Evolutionary conservation across 805 yeast species (phyloP).

Genomic region (Torulaspora quercuum): DNA sequence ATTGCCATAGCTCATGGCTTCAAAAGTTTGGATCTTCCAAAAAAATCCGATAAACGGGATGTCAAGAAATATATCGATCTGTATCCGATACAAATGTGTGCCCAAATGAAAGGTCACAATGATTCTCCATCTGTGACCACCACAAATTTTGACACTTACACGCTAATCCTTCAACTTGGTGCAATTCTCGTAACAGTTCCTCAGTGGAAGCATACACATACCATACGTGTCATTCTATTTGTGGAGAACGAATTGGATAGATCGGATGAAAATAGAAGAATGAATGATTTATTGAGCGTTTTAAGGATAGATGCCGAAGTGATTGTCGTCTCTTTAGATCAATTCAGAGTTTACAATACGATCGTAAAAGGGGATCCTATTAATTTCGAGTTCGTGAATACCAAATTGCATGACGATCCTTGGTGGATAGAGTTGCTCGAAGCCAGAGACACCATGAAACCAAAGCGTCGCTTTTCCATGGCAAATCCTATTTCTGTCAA

Average conservation of each 20-base stretch:
- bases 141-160: constrained; percentile 93
- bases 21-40: constrained; percentile 61
- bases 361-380: constrained; percentile 64
- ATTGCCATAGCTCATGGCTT: constrained; percentile 94
- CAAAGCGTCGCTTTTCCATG: constrained; percentile 33
- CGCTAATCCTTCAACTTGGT: constrained; percentile 88
- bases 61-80: constrained; percentile 67
- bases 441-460: constrained; percentile 45
- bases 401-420: constrained; percentile 53
- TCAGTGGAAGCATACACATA: constrained; percentile 79
- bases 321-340: constrained; percentile 63
- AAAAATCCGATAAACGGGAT: constrained; percentile 31
- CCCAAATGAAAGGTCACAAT: constrained; percentile 46
- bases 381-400: constrained; percentile 46
- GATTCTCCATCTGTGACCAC: constrained; percentile 51
- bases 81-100: constrained; percentile 96
- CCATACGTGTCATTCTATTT: constrained; percentile 78
- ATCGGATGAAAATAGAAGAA: constrained; percentile 61
- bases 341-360: constrained; percentile 63
- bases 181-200: constrained; percentile 92
- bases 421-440: constrained; percentile 81
- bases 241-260: constrained; percentile 75
- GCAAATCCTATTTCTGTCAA: constrained; percentile 31
- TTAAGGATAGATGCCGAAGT: constrained; percentile 81
- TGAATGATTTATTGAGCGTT: constrained; percentile 61